phyloP scores from a whole-genome alignment of 2,329 filamentous ascomycete genomes.

The Mollisiaceae sp. region DNA sequence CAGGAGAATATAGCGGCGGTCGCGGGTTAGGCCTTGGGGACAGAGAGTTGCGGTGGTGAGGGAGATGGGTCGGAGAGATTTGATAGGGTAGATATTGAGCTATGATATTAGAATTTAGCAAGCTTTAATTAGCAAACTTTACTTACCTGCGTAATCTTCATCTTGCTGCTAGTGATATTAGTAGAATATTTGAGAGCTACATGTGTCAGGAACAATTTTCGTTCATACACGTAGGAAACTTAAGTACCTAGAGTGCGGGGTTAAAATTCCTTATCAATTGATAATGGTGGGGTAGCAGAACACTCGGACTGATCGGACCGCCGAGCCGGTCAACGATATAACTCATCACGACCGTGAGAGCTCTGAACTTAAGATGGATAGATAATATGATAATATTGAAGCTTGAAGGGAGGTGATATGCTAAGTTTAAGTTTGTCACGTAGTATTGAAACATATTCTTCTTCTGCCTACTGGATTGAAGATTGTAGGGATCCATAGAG shows the following conservation, averaged over 20 bases:
- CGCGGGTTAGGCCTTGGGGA: constrained; percentile 64
- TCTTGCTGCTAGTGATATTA: background rate
- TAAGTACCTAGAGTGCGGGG: background rate
- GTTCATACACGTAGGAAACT: background rate
- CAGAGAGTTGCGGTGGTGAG: constrained; percentile 58
- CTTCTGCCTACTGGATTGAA: background rate
- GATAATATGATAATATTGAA: background rate
- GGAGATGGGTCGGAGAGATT: constrained; percentile 65
- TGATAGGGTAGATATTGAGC: constrained; percentile 76
- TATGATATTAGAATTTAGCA: constrained; percentile 35
- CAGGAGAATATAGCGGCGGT: constrained; percentile 73
- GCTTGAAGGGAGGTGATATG: background rate
- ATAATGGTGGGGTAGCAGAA: background rate
- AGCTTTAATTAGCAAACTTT: background rate
- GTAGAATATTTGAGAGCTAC: background rate
- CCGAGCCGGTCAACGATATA: background rate
- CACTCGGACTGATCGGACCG: background rate
- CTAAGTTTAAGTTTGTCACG: background rate
- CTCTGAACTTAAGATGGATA: background rate
- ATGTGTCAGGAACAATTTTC: background rate
- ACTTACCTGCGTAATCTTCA: constrained; percentile 27
- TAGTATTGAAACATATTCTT: background rate
- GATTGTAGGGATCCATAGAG: background rate
- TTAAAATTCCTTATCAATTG: background rate
- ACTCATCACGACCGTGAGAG: background rate